phyloP scores from a whole-genome alignment of 257 asterid species.

The Anisodus acutangulus region DNA sequence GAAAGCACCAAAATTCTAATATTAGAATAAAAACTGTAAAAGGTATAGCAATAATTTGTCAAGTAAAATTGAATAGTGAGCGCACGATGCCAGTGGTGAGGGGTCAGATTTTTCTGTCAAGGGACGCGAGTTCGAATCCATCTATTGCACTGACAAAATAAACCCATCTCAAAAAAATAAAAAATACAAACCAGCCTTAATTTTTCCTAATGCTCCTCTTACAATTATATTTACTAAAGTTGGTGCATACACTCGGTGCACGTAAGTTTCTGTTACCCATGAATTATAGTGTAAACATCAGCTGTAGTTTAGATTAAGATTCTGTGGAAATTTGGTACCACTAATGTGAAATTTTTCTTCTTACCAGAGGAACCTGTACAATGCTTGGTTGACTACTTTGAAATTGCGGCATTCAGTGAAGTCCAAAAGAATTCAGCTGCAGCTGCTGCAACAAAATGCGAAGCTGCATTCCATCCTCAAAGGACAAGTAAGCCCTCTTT shows the following conservation, averaged over 20 bases:
- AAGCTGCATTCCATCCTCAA: conserved; percentile 66
- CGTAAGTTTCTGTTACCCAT: not conserved
- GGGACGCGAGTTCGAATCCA: too few relatives aligned
- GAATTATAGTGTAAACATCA: not conserved
- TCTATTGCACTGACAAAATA: too few relatives aligned
- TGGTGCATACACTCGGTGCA: too few relatives aligned
- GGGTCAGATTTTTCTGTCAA: too few relatives aligned
- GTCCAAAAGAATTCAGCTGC: conserved; percentile 67
- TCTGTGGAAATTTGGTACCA: not conserved
- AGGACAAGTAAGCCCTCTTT: conserved; percentile 61
- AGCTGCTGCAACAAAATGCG: conserved; percentile 55
- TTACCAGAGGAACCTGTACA: conserved; percentile 70
- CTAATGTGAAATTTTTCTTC: conserved; percentile 28
- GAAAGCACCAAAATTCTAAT: conserved; percentile 1
- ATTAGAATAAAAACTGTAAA: not conserved
- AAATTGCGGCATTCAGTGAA: conserved; percentile 64
- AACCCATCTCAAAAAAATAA: too few relatives aligned
- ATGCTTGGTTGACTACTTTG: conserved; percentile 70
- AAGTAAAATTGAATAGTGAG: not conserved
- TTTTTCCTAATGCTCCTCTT: conserved; percentile 14
- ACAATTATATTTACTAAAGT: not conserved
- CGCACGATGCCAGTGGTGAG: too few relatives aligned
- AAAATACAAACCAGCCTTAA: not conserved
- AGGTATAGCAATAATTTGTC: not conserved
- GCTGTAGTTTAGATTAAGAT: not conserved